Evolutionary conservation across 1,284 basidiomycete genomes (phyloP).

Genomic region (Kwoniella shivajii): DNA sequence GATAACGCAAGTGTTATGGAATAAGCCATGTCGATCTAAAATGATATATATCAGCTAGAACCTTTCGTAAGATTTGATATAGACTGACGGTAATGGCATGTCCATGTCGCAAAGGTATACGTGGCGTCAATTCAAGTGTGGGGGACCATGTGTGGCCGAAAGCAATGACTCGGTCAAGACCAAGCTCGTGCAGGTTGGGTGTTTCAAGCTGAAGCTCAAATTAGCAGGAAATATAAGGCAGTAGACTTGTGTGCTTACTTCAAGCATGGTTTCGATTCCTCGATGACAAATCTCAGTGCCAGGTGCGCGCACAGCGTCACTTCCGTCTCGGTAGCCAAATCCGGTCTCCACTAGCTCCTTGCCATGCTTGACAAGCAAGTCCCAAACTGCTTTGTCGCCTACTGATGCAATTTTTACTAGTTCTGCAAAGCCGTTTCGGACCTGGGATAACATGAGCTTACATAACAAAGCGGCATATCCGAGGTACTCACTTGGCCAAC

Average conservation of each 20-base stretch:
- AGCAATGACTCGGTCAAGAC: conserved; percentile 58
- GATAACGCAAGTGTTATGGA: conserved; percentile 55
- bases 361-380: conserved; percentile 56
- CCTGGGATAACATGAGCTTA: conserved; percentile 10
- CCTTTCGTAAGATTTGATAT: background rate
- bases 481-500: conserved; percentile 44
- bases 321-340: conserved; percentile 53
- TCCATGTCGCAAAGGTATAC: conserved; percentile 52
- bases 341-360: conserved; percentile 55
- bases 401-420: conserved; percentile 57
- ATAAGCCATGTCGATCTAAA: conserved; percentile 57
- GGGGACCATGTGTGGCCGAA: conserved; percentile 57
- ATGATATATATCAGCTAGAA: background rate
- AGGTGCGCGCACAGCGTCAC: conserved; percentile 46
- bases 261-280: conserved; percentile 57
- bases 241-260: conserved; percentile 30
- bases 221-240: background rate
- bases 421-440: conserved; percentile 57
- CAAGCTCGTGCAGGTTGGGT: conserved; percentile 57
- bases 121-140: conserved; percentile 54
- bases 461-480: background rate
- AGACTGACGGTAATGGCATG: conserved; percentile 49
- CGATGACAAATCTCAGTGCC: conserved; percentile 54
- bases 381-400: conserved; percentile 55
- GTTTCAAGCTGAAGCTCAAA: conserved; percentile 50